A percentile compares a stretch with the other conserved stretches of the same genome.
These are phyloP conservation scores for Rhodotorula sphaerocarpa DNA, from an alignment of 768 basidiomycete species.

Conservation along the genomic window DNA sequence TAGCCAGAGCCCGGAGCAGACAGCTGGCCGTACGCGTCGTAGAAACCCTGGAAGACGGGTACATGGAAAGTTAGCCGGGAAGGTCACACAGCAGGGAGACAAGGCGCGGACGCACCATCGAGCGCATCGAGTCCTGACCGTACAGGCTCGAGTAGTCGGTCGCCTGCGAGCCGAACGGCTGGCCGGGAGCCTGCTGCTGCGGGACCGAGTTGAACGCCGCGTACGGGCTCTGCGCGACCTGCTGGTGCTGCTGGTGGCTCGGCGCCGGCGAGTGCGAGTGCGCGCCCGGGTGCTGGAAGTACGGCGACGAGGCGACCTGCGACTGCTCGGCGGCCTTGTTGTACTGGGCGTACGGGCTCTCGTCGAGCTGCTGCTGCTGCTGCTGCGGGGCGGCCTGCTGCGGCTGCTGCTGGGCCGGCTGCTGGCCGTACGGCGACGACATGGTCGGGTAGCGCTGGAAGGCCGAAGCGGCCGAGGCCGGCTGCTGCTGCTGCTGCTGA, in stretches of 20 bases:
- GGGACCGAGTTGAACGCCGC: constrained; percentile 35
- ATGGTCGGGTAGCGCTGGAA: constrained; percentile 28
- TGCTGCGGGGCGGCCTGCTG: constrained; percentile 25
- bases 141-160: constrained; percentile 36
- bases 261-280: constrained; percentile 33
- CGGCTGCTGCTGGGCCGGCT: constrained; percentile 28
- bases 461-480: constrained; percentile 4
- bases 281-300: constrained; percentile 34
- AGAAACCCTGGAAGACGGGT: constrained; percentile 16
- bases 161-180: constrained; percentile 26
- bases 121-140: constrained; percentile 10
- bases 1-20: constrained; percentile 17
- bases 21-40: constrained; percentile 33
- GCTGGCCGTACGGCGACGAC: constrained; percentile 26
- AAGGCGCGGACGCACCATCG: neutral
- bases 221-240: constrained; percentile 20
- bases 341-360: constrained; percentile 12
- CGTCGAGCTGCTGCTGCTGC: constrained; percentile 10
- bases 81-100: neutral
- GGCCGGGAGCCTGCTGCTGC: constrained; percentile 18
- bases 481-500: constrained; percentile 8
- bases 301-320: constrained; percentile 23
- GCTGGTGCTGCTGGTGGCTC: constrained; percentile 21
- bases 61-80: neutral
- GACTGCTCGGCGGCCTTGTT: constrained; percentile 27